Conservation (phyloP, 208 protist species). For the Tritrichomonas musculus region DNA sequence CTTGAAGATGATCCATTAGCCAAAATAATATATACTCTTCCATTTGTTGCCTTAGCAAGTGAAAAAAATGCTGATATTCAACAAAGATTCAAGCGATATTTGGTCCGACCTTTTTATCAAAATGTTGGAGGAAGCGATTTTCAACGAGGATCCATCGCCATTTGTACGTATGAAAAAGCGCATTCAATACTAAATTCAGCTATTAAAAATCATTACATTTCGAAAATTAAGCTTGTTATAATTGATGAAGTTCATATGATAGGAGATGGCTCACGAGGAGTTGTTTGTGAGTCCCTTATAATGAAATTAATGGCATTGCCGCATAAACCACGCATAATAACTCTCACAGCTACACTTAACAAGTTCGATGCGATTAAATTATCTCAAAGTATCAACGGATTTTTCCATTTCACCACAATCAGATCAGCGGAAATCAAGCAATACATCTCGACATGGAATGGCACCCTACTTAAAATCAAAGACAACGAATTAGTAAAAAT, state of each 20-base stretch:
- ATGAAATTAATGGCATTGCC: not conserved
- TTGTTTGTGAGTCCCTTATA: not conserved
- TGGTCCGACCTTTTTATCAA: not conserved
- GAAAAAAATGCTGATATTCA: not conserved
- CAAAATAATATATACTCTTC: not conserved
- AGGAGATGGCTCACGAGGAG: not conserved
- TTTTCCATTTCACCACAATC: not conserved
- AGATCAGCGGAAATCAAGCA: not conserved
- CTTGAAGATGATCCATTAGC: conserved; percentile 16
- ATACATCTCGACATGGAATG: not conserved
- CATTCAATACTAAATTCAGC: not conserved
- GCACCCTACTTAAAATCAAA: not conserved
- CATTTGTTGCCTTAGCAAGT: not conserved
- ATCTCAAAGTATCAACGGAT: not conserved
- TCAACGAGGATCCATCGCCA: not conserved
- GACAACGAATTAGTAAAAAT: not conserved
- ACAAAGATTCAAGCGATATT: not conserved
- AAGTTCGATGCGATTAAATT: not conserved
- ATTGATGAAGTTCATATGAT: conserved; percentile 13
- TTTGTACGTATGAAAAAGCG: conserved; percentile 18
- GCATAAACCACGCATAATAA: not conserved
- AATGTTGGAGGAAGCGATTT: conserved; percentile 7
- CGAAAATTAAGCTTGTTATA: not conserved
- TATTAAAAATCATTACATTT: not conserved
- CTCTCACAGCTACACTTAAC: not conserved